Evolutionary conservation across 345 rosid genomes (phyloP), one percentile per base, ranked within the genome.

Genomic region (Geranium brycei): DNA sequence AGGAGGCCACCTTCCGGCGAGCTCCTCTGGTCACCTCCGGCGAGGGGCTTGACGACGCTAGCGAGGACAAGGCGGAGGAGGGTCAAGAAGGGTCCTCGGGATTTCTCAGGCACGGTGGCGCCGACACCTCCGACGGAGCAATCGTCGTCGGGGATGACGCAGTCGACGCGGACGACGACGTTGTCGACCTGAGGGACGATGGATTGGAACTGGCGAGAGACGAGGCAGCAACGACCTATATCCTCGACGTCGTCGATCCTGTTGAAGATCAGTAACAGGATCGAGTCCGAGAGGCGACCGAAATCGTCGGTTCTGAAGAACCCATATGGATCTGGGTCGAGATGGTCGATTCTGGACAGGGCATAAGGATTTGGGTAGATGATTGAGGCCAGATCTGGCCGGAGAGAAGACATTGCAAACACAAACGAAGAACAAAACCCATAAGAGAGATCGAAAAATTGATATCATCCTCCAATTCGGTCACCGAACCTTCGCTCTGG

Each of bases 31-130:
- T n/a, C n/a, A n/a, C n/a, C n/a, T n/a, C n/a, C n/a, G n/a, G n/a
- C n/a, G 15, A 95, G 75, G 3, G 97, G 97, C 67, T 87, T 95
- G 62, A 76, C 83, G 70, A 91, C 76, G 72, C 86, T 82, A 3
- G 87, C 87, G n/a, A 91, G 56, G 18, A 95, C 67, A 17, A 83
- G 62, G 2, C 88, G 81, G 31, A 84, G 61, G 64, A 91, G 58
- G n/a, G 78, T 74, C 0, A 85, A 78, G 70, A 90, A 72, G 0
- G 83, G 70, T 18, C 82, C 72, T 28, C 89, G 85, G 8, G 95
- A 76, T 68, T 87, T 86, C n/a, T 78, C 12, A 60, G 72, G 60
- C 66, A 78, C 8, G 58, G 55, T 38, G 17, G 82, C 68, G 28
- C 35, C 19, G 55, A 65, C 72, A 61, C 67, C 56, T 64, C 71